A percentile compares a stretch with the other conserved stretches of the same genome.
These are phyloP conservation scores for Epichloe amarillans DNA, from an alignment of 2,329 filamentous ascomycete species.

Conservation along the genomic window DNA sequence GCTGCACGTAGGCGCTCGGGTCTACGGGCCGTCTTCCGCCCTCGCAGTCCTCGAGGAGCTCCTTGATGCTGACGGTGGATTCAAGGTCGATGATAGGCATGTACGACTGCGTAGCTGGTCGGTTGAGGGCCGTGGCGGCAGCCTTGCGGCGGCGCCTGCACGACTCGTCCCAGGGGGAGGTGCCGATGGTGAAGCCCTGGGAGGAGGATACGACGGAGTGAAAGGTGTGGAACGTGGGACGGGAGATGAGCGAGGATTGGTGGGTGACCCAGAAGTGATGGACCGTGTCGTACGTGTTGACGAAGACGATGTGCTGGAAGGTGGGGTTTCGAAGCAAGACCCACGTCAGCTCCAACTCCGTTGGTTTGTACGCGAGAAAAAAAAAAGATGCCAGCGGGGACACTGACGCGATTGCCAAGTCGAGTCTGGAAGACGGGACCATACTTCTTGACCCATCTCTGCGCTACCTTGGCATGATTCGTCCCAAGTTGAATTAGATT, in stretches of 20 bases:
- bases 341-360: background rate
- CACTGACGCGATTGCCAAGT: constrained; percentile 50
- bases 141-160: constrained; percentile 67
- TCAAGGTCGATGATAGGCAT: constrained; percentile 76
- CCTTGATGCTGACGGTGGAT: constrained; percentile 55
- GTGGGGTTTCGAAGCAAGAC: background rate
- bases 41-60: constrained; percentile 52
- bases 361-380: background rate
- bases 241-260: constrained; percentile 63
- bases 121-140: constrained; percentile 65
- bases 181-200: constrained; percentile 71
- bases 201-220: constrained; percentile 65
- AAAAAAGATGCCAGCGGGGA: too few species aligned
- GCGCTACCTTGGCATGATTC: constrained; percentile 40
- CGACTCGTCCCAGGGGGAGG: constrained; percentile 72
- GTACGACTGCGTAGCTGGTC: constrained; percentile 62
- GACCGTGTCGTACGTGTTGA: constrained; percentile 65
- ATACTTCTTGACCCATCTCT: constrained; percentile 45
- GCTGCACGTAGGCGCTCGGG: constrained; percentile 59
- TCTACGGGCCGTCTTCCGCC: constrained; percentile 52
- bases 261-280: constrained; percentile 66
- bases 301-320: constrained; percentile 54
- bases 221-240: constrained; percentile 69
- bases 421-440: constrained; percentile 53
- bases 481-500: constrained; percentile 48